Base-by-base conservation (phyloP, 192 early-diverging fungal species). In the Coemansia sp. region DNA sequence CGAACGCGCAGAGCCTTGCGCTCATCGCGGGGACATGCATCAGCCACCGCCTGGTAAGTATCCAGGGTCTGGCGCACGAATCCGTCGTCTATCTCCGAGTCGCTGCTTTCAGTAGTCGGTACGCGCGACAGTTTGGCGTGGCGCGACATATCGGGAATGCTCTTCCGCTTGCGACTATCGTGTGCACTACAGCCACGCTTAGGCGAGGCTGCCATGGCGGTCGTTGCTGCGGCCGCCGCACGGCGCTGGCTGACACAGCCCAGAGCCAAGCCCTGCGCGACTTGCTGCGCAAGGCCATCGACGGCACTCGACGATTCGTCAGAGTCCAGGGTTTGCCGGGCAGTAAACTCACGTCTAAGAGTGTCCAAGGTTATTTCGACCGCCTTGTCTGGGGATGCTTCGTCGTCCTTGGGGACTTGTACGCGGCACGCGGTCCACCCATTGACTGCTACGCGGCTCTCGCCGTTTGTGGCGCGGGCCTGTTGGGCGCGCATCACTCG, bases 401-500 rank as follows among this genome's bases (percentile, higher is more conserved):
- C 36, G 0, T 25, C 80, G 9, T 62, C 57, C 1, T 20, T 12
- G 7, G 62, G 24, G 1, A 84, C 29, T 32, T 53, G 63, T 12
- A 89, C 76, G 29, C 87, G 82, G 56, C 87, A 86, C 8, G 88
- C 86, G 5, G 85, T 87, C 88, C 88, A 89, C 42, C 88, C 88
- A 62, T 89, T 89, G 31, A 88, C 87, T 1, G 87, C 86, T 2
- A 88, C 87, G 4, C 84, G 76, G 41, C 75, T 74, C 54, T 83
- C 80, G 31, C 61, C 51, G 27, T 32, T 54, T 25, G 51, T 25
- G 0, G 47, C 19, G 24, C 47, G 47, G 6, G 47, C 29, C 5
- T 54, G 47, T 42, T 82, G 80, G 19, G 80, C 80, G 6, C 85
- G 67, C 65, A 76, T 82, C 10, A 84, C 82, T 17, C 85, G 76